Conservation (phyloP, 2,329 filamentous ascomycete species). For the Penicillium sp. region DNA sequence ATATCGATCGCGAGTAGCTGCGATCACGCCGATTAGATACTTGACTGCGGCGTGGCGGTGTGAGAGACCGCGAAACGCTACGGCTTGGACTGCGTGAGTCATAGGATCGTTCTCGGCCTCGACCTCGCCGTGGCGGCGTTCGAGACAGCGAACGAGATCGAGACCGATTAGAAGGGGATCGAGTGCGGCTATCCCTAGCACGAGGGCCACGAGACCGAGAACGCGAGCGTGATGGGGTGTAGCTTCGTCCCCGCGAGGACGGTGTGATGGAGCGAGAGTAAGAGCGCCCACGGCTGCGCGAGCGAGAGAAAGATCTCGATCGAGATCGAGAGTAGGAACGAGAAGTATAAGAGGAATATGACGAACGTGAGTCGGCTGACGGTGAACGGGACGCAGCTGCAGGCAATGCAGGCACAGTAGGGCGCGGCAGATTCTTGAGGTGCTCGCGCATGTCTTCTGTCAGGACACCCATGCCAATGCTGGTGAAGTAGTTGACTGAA, state of each 20-base stretch:
- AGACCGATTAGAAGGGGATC: slow-evolving; percentile 21
- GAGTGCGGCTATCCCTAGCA: slow-evolving; percentile 33
- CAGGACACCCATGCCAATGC: slow-evolving; percentile 88
- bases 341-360: slow-evolving; percentile 63
- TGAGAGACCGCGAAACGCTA: slow-evolving; percentile 20
- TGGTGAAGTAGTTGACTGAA: slow-evolving; percentile 99
- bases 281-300: slow-evolving; percentile 29
- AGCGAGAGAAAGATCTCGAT: slow-evolving; percentile 35
- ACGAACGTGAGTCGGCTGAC: slow-evolving; percentile 44
- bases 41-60: slow-evolving; percentile 26
- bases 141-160: slow-evolving; percentile 22
- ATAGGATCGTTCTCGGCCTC: slow-evolving; percentile 20
- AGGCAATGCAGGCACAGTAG: slow-evolving; percentile 63
- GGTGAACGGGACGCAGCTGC: slow-evolving; percentile 64
- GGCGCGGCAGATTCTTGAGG: slow-evolving; percentile 83
- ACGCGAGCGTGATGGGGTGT: slow-evolving; percentile 35
- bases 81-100: slow-evolving; percentile 24
- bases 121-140: slow-evolving; percentile 25
- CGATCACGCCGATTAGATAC: slow-evolving; percentile 20
- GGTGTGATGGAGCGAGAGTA: slow-evolving; percentile 30
- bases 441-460: slow-evolving; percentile 93
- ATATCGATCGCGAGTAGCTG: slow-evolving; percentile 31
- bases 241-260: slow-evolving; percentile 31
- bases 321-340: slow-evolving; percentile 42
- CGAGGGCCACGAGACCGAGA: slow-evolving; percentile 32